Evolutionary conservation across 2,329 filamentous ascomycete genomes (phyloP), one percentile per base, ranked within the genome.

Genomic region (Pseudovirgaria hyperparasitica): DNA sequence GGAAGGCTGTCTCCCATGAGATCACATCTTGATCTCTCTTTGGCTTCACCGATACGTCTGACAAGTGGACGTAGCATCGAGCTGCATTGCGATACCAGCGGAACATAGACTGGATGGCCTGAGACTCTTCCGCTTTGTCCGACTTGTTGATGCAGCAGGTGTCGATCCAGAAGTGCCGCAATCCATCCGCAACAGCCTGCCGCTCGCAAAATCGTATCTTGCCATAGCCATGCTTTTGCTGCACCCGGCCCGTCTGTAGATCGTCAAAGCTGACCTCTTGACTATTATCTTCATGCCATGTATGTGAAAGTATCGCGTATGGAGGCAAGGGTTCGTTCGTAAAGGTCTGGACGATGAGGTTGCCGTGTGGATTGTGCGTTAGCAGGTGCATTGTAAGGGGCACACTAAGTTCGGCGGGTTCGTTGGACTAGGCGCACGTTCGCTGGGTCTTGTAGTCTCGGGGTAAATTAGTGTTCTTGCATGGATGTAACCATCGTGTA

Each of bases 261-360:
- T 34, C 27, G 17, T 31, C 12, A 24, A 35, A 35, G 33, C 19
- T 35, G 20, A 31, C 17, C 25, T 35, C 32, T 11, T 35, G 25
- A 14, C 8, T 18, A 24, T 34, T 25, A 9, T 23, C 11, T 11
- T 9, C 9, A 4, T 21, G 28, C 33, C 31, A 35, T n/a, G 31
- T 35, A 25, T 34, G 33, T 14, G 33, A 35, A 19, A 35, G 32
- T 12, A 35, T 35, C 7, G 33, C 31, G 23, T 35, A 35, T 10
- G 22, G 31, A 30, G 30, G 32, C 17, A 35, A 22, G 14, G 28
- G 9, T 11, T 31, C 21, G 10, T 34, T 17, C 14, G 15, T 16
- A 16, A 25, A 10, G 10, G n/a, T 24, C n/a, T 24, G 16, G 19
- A 15, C 7, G 9, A 24, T 9, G 10, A 28, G n/a, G 26, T 7